These are phyloP conservation scores for Pseudogymnoascus sp. DNA, from an alignment of 2,329 filamentous ascomycete genomes.

Conservation along the genomic window DNA sequence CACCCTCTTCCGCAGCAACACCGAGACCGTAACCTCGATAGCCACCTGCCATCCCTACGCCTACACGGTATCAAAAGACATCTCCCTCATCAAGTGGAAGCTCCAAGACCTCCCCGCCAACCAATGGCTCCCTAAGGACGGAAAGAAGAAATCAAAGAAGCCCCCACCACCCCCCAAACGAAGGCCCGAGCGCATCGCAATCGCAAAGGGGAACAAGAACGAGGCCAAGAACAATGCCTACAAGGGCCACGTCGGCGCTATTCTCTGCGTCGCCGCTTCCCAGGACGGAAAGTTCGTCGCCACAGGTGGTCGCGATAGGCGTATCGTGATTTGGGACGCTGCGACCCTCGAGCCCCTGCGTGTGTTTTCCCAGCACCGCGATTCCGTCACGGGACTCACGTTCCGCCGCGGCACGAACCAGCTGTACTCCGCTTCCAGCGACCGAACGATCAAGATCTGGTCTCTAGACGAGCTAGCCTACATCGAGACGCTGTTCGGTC, in stretches of 20 bases:
- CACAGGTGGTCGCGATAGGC: conserved; percentile 79
- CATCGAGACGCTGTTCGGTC: conserved; percentile 90
- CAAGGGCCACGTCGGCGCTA: conserved; percentile 71
- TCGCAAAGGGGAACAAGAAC: conserved; percentile 55
- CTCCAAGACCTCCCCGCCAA: conserved; percentile 60
- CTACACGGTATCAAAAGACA: conserved; percentile 85
- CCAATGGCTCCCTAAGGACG: conserved; percentile 50
- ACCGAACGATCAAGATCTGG: conserved; percentile 94
- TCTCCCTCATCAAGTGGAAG: conserved; percentile 82
- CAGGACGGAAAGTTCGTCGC: conserved; percentile 86
- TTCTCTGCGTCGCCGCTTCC: conserved; percentile 79
- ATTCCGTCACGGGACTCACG: conserved; percentile 74
- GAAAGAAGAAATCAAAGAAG: conserved; percentile 50
- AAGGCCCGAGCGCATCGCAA: conserved; percentile 57
- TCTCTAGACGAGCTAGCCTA: conserved; percentile 88
- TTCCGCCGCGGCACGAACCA: conserved; percentile 88
- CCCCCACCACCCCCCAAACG: conserved; percentile 51
- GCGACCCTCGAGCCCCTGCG: conserved; percentile 70
- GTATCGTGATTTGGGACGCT: conserved; percentile 83
- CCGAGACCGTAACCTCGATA: conserved; percentile 70
- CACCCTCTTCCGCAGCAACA: conserved; percentile 72
- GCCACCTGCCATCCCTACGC: conserved; percentile 72
- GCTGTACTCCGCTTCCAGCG: conserved; percentile 82
- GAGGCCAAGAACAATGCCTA: conserved; percentile 59
- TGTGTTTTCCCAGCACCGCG: conserved; percentile 86